These are phyloP conservation scores for Sonneratia caseolaris DNA, from an alignment of 345 rosid species.

Conservation along the genomic window DNA sequence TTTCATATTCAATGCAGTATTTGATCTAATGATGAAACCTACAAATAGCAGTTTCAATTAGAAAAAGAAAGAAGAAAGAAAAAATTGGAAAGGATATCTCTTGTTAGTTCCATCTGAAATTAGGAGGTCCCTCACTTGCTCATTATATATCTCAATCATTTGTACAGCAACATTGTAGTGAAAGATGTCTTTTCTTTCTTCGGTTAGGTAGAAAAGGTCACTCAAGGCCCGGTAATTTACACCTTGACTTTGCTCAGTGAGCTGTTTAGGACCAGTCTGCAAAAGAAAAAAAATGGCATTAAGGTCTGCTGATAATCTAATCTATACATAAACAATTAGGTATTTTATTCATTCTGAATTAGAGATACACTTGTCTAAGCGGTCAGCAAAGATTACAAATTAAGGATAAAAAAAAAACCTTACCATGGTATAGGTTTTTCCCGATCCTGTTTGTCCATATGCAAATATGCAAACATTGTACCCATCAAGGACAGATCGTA, in stretches of 20 bases:
- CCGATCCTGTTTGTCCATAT: constrained; percentile 96
- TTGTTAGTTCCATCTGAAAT: constrained; percentile 78
- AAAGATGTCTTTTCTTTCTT: constrained; percentile 71
- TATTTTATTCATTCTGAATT: not conserved
- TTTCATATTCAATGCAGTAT: not conserved
- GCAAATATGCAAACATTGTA: constrained; percentile 98
- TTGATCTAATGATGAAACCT: not conserved
- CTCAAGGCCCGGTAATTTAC: constrained; percentile 90
- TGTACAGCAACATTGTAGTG: constrained; percentile 78
- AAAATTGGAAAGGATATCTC: constrained; percentile 69
- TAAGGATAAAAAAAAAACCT: not conserved
- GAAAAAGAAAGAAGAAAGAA: not conserved
- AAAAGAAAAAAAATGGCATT: constrained; percentile 11
- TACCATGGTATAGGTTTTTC: constrained; percentile 96
- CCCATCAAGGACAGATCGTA: constrained; percentile 95
- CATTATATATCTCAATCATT: constrained; percentile 94
- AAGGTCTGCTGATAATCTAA: not conserved
- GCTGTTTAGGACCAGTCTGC: constrained; percentile 81
- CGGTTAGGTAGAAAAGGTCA: constrained; percentile 76
- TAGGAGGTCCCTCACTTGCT: constrained; percentile 95
- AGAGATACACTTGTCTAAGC: not conserved
- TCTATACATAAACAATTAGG: not conserved
- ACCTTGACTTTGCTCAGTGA: constrained; percentile 72
- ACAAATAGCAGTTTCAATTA: not conserved
- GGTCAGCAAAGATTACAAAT: not conserved